Base-by-base conservation (phyloP, 306 rosid species). In the Bauhinia variegata region DNA sequence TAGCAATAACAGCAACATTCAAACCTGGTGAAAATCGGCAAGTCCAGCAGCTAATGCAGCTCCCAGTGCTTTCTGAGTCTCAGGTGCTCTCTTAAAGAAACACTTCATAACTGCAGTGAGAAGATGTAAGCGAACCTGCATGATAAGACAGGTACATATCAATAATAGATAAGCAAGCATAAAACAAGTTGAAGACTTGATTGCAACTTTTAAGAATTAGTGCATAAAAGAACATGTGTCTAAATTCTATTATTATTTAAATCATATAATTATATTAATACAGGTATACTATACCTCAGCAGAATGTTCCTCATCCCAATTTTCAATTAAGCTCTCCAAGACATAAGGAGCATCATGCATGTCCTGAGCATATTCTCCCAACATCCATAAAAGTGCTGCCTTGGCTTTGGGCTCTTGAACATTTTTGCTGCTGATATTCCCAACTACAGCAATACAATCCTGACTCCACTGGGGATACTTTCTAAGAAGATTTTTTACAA, bases 381-480 rank as follows among this genome's bases (percentile, higher is more conserved):
- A 67, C 96, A 95, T 95, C 97, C 99, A 95, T 82, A 88, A 88
- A 60, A 95, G 96, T 71, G 99, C 99, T 19, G 99, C 97, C 81
- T 95, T 95, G 59, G 96, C 99, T 88, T 90, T 86, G 44, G 99
- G 95, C 75, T 95, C 99, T 79, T 95, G 99, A 75, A 95, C 83
- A 70, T 95, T 95, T 79, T 88, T 86, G 84, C 97, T 88, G 86
- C 99, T 95, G 79, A 95, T 95, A 75, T 89, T 91, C 61, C 99
- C 99, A 74, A 95, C 99, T 54, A 95, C 99, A 37, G 99, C 97
- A 68, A 95, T 95, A 83, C 99, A 95, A 86, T 95, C 97, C 36
- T 90, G 99, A 83, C 99, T 95, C 99, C 99, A 95, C 55, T 95
- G 99, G 60, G 99, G 99, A 85, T 95, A 95, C 68, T 95, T 95